Base-by-base conservation (phyloP, 805 yeast genomes). In the Saccharomycopsis lassenensis region DNA sequence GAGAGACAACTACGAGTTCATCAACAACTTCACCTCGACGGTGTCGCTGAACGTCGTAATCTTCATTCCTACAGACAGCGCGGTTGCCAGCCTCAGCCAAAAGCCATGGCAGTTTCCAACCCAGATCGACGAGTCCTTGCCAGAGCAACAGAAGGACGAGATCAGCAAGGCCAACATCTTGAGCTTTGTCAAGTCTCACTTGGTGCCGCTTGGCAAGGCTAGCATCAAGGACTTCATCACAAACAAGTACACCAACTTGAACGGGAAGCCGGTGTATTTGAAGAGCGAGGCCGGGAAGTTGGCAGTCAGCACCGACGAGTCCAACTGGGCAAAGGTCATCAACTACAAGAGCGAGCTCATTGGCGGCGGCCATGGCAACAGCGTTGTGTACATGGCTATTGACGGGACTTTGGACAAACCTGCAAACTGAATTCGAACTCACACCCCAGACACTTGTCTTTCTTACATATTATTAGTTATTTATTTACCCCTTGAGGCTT, bases 71-170 rank as follows among this genome's bases (percentile, higher is more conserved):
- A 61, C 73, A 2, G 73, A 84, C 49, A 55, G 54, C 8, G 87
- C 84, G 3, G 61, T 84, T 40, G 57, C 58, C 22, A 56, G 62
- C 2, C 50, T 77, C 32, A 8, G 55, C 3, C 38, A 53, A 37
- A 84, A 83, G 52, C 94, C 94, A 15, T 85, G 94, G 94, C 77
- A 78, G 51, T 84, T 78, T 54, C 94, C 94, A 1, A 52, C 50
- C 5, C 48, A 61, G 4, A 59, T 72, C 11, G 62, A 61, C 19
- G 58, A 54, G 22, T 52, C 52, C 1, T 48, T 51, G 16, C 50
- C 54, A 18, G 66, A 65, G 24, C 52, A 54, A 32, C 61, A 63
- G 16, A 65, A 67, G 30, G 85, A 77, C 37, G 54, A 58, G 21
- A 57, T 66, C 0, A 65, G 74, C 4, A 52, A 58, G 15, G 49